Conservation (phyloP, 805 yeast genomes). For the Monosporozyma aerobia region DNA sequence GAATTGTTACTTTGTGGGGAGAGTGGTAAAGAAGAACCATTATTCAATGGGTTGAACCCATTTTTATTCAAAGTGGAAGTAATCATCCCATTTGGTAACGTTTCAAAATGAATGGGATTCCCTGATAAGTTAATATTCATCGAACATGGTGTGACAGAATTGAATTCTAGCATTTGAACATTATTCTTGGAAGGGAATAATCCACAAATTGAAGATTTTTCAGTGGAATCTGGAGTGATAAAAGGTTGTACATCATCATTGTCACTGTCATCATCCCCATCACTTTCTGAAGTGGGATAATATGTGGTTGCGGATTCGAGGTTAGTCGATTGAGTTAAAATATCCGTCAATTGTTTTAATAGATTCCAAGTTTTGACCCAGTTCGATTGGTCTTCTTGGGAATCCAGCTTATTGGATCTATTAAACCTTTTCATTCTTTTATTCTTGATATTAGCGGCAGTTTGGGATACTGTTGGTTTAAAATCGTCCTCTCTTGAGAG, state of each 20-base stretch:
- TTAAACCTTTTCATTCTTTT: neutral
- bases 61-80: constrained; percentile 4
- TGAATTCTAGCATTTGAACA: constrained; percentile 13
- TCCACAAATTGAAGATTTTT: neutral
- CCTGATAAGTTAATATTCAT: constrained; percentile 17
- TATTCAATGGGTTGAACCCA: constrained; percentile 7
- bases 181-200: constrained; percentile 21
- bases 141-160: constrained; percentile 24
- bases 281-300: neutral
- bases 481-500: neutral
- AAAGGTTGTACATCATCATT: neutral
- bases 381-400: neutral
- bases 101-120: constrained; percentile 18
- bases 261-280: neutral
- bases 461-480: neutral
- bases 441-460: neutral
- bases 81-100: constrained; percentile 18
- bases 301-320: too few relatives aligned
- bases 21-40: constrained; percentile 8
- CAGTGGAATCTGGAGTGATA: neutral
- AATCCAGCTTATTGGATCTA: neutral
- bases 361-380: constrained; percentile 4
- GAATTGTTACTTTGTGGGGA: constrained; percentile 19
- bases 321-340: constrained; percentile 5
- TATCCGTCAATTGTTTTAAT: constrained; percentile 11